phyloP scores from a whole-genome alignment of 257 asterid species.

The Nicotiana obtusifolia region DNA sequence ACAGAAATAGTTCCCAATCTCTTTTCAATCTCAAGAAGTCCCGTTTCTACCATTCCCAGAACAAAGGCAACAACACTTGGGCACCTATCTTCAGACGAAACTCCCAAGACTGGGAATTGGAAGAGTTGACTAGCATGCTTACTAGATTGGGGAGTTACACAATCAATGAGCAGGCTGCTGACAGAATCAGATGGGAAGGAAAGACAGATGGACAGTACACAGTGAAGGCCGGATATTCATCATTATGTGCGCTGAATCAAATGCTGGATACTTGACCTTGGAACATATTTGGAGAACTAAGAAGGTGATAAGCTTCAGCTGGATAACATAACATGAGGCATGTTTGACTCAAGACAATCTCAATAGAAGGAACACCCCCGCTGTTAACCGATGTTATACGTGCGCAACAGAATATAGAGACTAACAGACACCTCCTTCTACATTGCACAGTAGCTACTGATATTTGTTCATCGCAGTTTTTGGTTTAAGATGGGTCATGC shows the following conservation, averaged over 20 bases:
- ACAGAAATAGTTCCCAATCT: neutral
- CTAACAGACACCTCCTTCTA: neutral
- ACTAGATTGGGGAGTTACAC: neutral
- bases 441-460: neutral
- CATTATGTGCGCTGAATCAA: neutral
- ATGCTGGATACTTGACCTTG: neutral
- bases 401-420: neutral
- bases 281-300: neutral
- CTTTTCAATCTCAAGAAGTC: neutral
- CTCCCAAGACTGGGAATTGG: neutral
- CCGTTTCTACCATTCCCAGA: neutral
- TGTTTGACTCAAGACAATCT: neutral
- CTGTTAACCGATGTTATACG: neutral
- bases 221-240: neutral
- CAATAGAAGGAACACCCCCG: neutral
- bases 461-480: neutral
- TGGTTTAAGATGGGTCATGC: neutral
- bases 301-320: neutral
- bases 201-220: neutral
- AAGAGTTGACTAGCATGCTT: neutral
- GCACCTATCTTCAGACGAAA: neutral
- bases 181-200: neutral
- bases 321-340: neutral
- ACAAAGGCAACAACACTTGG: slow-evolving; percentile 1
- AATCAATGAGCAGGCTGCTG: neutral